A percentile compares a stretch with the other conserved stretches of the same genome.
Evolutionary conservation across 108 stramenopile genomes (phyloP).

Genomic region (Skeletonema potamos): DNA sequence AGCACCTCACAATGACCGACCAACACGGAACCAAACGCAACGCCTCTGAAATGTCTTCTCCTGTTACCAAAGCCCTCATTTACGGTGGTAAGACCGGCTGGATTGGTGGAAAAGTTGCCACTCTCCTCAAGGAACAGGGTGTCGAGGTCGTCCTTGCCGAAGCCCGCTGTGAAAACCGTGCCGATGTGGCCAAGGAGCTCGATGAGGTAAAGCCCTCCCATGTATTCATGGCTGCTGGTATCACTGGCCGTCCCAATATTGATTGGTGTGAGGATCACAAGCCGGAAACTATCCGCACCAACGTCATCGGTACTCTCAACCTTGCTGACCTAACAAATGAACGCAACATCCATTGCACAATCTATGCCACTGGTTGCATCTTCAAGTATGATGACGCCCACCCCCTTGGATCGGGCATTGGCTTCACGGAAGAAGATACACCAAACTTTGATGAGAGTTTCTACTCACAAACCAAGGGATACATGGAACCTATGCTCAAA

Average conservation of each 20-base stretch:
- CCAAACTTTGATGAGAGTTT: slow-evolving; percentile 98
- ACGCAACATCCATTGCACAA: slow-evolving; percentile 93
- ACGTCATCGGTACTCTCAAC: slow-evolving; percentile 97
- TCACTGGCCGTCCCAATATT: slow-evolving; percentile 99
- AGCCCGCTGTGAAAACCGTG: slow-evolving; percentile 93
- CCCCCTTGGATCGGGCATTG: slow-evolving; percentile 88
- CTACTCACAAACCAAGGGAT: slow-evolving; percentile 98
- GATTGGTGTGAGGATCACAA: slow-evolving; percentile 99
- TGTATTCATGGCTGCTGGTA: slow-evolving; percentile 97
- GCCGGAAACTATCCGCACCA: slow-evolving; percentile 94
- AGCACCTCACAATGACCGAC: background rate
- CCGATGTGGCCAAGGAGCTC: slow-evolving; percentile 84
- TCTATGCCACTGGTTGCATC: slow-evolving; percentile 99
- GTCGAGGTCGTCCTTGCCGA: slow-evolving; percentile 86
- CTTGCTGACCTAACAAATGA: slow-evolving; percentile 88
- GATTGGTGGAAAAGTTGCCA: slow-evolving; percentile 92
- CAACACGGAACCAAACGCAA: background rate
- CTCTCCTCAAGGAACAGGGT: slow-evolving; percentile 77
- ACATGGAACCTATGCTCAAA: slow-evolving; percentile 96
- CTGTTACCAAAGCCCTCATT: slow-evolving; percentile 77
- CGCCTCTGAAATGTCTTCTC: slow-evolving; percentile 3
- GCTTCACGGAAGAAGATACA: slow-evolving; percentile 95
- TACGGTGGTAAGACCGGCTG: slow-evolving; percentile 98
- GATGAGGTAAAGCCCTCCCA: slow-evolving; percentile 92
- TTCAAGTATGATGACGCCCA: slow-evolving; percentile 98